Evolutionary conservation across 495 filamentous ascomycete species (phyloP).

Genomic region (Talaromyces wortmannii): DNA sequence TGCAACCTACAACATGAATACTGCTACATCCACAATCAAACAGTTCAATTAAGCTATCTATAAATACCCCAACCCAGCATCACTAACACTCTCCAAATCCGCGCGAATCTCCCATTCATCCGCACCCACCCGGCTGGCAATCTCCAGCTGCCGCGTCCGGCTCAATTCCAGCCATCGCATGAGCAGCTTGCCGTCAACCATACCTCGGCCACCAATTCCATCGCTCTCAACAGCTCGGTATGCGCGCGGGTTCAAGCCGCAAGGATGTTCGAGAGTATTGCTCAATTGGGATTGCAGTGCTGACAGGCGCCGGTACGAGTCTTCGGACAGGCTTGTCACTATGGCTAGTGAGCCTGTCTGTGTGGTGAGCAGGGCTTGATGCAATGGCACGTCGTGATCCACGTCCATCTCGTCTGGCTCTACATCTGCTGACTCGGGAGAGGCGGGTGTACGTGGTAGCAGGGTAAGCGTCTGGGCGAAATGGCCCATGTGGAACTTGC

Average conservation of each 20-base stretch:
- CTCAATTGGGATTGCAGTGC: constrained; percentile 76
- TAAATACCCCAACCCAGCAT: constrained; percentile 49
- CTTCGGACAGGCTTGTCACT: constrained; percentile 70
- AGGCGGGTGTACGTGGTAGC: constrained; percentile 56
- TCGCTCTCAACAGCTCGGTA: constrained; percentile 54
- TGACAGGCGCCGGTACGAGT: constrained; percentile 73
- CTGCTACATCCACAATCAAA: too few species aligned
- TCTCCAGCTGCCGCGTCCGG: constrained; percentile 59
- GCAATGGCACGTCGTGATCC: constrained; percentile 12
- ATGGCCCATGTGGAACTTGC: constrained; percentile 82
- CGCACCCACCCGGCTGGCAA: constrained; percentile 56
- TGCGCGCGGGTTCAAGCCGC: constrained; percentile 74
- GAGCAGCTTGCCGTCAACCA: constrained; percentile 56
- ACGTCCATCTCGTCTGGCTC: constrained; percentile 35
- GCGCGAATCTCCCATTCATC: constrained; percentile 50
- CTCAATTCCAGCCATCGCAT: constrained; percentile 65
- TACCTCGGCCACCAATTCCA: constrained; percentile 44
- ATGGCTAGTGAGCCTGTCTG: constrained; percentile 69
- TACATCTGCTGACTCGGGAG: constrained; percentile 28
- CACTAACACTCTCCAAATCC: constrained; percentile 55
- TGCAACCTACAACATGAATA: too few species aligned
- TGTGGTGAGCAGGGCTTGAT: constrained; percentile 63
- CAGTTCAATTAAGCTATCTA: constrained; percentile 7
- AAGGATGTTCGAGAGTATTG: constrained; percentile 65
- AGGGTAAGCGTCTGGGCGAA: constrained; percentile 66